These are phyloP conservation scores for Chrysanthemum lavandulifolium DNA, from an alignment of 129 eudicot genomes.

Conservation along the genomic window DNA sequence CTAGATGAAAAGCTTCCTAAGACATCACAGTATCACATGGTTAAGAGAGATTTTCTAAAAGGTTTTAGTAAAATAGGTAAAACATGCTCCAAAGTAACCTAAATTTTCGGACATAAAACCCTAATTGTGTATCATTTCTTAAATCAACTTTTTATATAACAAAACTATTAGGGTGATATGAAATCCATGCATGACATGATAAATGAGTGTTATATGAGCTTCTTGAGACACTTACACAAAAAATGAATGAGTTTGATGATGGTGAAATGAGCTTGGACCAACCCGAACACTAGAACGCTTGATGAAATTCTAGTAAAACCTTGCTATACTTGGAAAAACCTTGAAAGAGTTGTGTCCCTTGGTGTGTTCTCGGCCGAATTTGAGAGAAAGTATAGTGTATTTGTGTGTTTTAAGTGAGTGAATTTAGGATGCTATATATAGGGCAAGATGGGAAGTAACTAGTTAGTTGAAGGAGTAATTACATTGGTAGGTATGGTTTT, in stretches of 20 bases:
- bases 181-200: neutral
- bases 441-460: no score
- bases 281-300: neutral
- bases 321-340: neutral
- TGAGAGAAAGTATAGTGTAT: no score
- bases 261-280: neutral
- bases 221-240: neutral
- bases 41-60: no score
- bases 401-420: no score
- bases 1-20: neutral
- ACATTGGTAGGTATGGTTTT: no score
- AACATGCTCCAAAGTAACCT: neutral
- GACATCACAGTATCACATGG: neutral
- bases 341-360: no score
- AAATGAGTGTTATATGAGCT: neutral
- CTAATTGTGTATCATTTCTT: neutral
- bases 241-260: neutral
- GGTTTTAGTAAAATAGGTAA: neutral
- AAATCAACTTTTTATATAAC: neutral
- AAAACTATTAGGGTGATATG: neutral
- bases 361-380: no score
- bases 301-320: neutral
- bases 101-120: neutral
- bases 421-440: no score
- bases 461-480: no score